A percentile compares a stretch with the other conserved stretches of the same genome.
These are phyloP conservation scores for Pythium aquatile DNA, from an alignment of 352 stramenopile genomes.

Conservation along the genomic window DNA sequence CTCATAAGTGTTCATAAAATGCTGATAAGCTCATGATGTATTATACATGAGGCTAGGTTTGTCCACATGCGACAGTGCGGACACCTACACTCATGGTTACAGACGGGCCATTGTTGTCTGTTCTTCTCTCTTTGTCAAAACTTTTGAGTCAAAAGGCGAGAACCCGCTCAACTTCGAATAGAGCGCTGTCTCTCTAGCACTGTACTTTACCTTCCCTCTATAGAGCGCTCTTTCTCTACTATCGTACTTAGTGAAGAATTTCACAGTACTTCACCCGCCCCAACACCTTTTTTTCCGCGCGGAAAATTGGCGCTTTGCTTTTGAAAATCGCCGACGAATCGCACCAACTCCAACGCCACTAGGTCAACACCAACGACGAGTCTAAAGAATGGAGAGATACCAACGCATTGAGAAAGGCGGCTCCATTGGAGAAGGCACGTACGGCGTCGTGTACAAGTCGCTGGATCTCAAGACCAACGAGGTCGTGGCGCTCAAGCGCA, in stretches of 20 bases:
- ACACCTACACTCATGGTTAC: conserved; percentile 21
- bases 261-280: neutral
- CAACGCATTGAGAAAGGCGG: conserved; percentile 93
- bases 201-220: conserved; percentile 9
- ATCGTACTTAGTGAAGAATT: neutral
- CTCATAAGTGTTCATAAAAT: neutral
- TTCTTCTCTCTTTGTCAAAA: conserved; percentile 1
- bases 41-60: neutral
- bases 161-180: conserved; percentile 3
- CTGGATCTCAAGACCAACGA: conserved; percentile 89
- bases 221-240: neutral
- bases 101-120: conserved; percentile 7
- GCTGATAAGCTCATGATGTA: neutral
- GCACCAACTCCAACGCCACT: neutral
- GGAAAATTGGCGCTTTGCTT: conserved; percentile 7
- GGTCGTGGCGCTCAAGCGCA: conserved; percentile 95
- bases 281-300: conserved; percentile 4
- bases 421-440: conserved; percentile 94
- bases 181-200: neutral
- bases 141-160: neutral
- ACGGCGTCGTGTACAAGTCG: conserved; percentile 97
- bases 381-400: conserved; percentile 76
- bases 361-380: neutral
- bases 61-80: conserved; percentile 16
- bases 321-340: conserved; percentile 1